These are phyloP conservation scores for Dacryopinax primogenitus DNA, from an alignment of 768 basidiomycete species.

Conservation along the genomic window DNA sequence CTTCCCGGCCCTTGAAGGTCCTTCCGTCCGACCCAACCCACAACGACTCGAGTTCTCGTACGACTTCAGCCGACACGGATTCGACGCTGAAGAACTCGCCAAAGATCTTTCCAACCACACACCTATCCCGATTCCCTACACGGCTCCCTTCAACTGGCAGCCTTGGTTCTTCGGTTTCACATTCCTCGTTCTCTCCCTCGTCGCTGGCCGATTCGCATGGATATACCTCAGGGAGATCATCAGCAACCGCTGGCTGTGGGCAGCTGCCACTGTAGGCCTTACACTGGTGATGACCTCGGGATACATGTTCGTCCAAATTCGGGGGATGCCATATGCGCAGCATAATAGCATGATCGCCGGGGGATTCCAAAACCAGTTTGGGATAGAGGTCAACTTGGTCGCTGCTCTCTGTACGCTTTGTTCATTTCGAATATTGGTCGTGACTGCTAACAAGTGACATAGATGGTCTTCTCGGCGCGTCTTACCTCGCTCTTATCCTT, in stretches of 20 bases:
- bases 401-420: constrained; percentile 63
- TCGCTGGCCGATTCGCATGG: constrained; percentile 38
- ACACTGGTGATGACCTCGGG: constrained; percentile 81
- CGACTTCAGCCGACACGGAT: constrained; percentile 63
- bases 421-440: background rate
- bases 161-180: constrained; percentile 38
- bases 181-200: constrained; percentile 36
- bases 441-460: background rate
- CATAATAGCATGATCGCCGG: constrained; percentile 65
- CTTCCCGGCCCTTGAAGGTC: constrained; percentile 60
- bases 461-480: constrained; percentile 74
- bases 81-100: constrained; percentile 65
- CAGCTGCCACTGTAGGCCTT: constrained; percentile 43
- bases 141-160: constrained; percentile 53
- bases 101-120: constrained; percentile 60
- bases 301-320: constrained; percentile 93
- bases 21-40: constrained; percentile 44
- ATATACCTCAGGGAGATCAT: constrained; percentile 46
- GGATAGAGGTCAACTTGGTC: constrained; percentile 84
- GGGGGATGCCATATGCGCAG: constrained; percentile 51
- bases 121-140: constrained; percentile 70
- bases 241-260: constrained; percentile 68
- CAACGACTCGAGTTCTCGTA: constrained; percentile 43
- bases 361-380: constrained; percentile 82
- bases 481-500: constrained; percentile 64